Evolutionary conservation across 805 yeast genomes (phyloP).

Genomic region (Blastobotrys peoriensis): DNA sequence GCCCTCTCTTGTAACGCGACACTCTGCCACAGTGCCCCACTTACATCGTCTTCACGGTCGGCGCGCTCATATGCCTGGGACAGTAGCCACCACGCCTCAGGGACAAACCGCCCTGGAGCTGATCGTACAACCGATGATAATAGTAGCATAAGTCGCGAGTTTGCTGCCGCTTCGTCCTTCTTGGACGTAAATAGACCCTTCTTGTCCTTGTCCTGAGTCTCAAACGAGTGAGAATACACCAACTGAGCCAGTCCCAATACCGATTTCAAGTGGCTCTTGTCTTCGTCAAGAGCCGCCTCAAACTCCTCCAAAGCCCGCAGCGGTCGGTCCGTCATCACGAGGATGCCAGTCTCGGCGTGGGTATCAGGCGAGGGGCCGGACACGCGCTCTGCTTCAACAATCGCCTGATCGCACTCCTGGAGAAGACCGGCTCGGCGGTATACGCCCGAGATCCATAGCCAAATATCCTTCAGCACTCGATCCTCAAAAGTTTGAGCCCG

Average conservation of each 20-base stretch:
- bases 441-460: constrained; percentile 69
- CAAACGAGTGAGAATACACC: constrained; percentile 12
- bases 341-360: constrained; percentile 43
- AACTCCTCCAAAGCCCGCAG: constrained; percentile 54
- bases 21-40: constrained; percentile 53
- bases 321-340: constrained; percentile 37
- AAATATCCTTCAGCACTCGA: constrained; percentile 43
- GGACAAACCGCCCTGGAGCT: constrained; percentile 38
- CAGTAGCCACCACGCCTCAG: constrained; percentile 68
- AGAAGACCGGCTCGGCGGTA: constrained; percentile 50
- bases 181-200: constrained; percentile 41
- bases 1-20: constrained; percentile 54
- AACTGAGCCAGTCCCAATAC: constrained; percentile 35
- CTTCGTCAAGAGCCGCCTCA: constrained; percentile 53
- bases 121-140: constrained; percentile 35
- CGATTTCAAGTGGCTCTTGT: constrained; percentile 44
- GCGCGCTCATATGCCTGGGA: constrained; percentile 55
- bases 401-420: constrained; percentile 63
- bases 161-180: constrained; percentile 54
- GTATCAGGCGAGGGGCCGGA: constrained; percentile 43
- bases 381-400: constrained; percentile 60
- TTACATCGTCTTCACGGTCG: constrained; percentile 46
- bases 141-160: constrained; percentile 38
- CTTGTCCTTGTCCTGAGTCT: constrained; percentile 18
- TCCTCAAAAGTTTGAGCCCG: constrained; percentile 31